Evolutionary conservation across 2,329 filamentous ascomycete genomes (phyloP).

Genomic region (Aspergillus thermomutatus): DNA sequence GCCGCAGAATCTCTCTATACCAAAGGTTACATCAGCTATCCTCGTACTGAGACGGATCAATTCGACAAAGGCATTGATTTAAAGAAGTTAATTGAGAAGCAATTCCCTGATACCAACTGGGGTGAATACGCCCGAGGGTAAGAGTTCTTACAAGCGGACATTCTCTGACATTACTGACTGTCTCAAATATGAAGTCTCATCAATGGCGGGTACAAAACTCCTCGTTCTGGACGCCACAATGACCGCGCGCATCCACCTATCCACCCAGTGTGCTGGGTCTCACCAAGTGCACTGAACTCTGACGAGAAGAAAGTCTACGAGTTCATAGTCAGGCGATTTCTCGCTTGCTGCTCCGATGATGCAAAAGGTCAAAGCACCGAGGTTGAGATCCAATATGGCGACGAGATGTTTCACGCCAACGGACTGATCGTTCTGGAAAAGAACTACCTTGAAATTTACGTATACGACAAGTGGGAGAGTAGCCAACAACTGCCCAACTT

Average conservation of each 20-base stretch:
- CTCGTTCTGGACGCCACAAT: slow-evolving; percentile 80
- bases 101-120: slow-evolving; percentile 74
- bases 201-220: slow-evolving; percentile 73
- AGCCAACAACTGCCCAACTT: slow-evolving; percentile 79
- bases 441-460: slow-evolving; percentile 93
- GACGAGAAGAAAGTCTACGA: slow-evolving; percentile 80
- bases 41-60: slow-evolving; percentile 92
- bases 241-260: slow-evolving; percentile 98
- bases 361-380: slow-evolving; percentile 83
- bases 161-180: neutral
- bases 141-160: slow-evolving; percentile 1
- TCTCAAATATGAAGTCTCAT: slow-evolving; percentile 50
- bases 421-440: slow-evolving; percentile 81
- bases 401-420: slow-evolving; percentile 76
- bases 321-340: slow-evolving; percentile 84
- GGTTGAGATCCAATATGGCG: slow-evolving; percentile 77
- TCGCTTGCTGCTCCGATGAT: slow-evolving; percentile 94
- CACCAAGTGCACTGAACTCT: slow-evolving; percentile 56
- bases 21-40: slow-evolving; percentile 95
- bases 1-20: slow-evolving; percentile 84
- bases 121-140: slow-evolving; percentile 71
- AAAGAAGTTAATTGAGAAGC: slow-evolving; percentile 74
- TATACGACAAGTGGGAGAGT: slow-evolving; percentile 95
- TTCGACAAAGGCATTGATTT: slow-evolving; percentile 91
- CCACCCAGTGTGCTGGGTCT: slow-evolving; percentile 85